Percentiles rank a stretch among this genome's conserved stretches.
Conservation (phyloP, 164 flowering plant species). For the Tetrastigma voinierianum region DNA sequence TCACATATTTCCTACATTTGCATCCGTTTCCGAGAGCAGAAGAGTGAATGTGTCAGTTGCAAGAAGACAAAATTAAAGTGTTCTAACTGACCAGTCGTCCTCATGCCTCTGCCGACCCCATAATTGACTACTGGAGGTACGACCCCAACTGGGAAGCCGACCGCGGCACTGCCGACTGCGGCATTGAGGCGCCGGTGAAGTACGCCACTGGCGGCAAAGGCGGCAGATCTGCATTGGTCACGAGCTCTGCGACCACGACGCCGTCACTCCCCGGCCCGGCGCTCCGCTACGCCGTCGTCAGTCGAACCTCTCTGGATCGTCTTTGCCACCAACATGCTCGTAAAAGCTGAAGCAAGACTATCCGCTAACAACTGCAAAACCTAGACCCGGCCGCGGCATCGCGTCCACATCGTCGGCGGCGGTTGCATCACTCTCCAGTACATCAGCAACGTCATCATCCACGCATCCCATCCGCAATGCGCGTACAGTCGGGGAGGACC, state of each 20-base stretch:
- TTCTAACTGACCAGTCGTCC: slow-evolving; percentile 23
- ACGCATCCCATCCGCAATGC: slow-evolving; percentile 63
- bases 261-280: slow-evolving; percentile 61
- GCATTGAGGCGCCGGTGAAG: slow-evolving; percentile 68
- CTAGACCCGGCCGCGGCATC: slow-evolving; percentile 69
- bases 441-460: slow-evolving; percentile 56
- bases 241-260: slow-evolving; percentile 60
- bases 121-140: slow-evolving; percentile 77
- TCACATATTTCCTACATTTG: too few relatives aligned
- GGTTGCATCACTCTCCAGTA: slow-evolving; percentile 70
- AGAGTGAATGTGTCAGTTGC: slow-evolving; percentile 49
- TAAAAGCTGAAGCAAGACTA: too few relatives aligned
- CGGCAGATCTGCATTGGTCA: slow-evolving; percentile 63
- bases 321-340: slow-evolving; percentile 56
- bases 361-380: slow-evolving; percentile 64
- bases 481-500: slow-evolving; percentile 52
- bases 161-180: slow-evolving; percentile 72
- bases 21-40: slow-evolving; percentile 21
- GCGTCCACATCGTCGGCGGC: slow-evolving; percentile 67
- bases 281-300: slow-evolving; percentile 67
- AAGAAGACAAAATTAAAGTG: slow-evolving; percentile 39
- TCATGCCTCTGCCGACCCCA: slow-evolving; percentile 58
- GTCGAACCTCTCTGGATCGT: slow-evolving; percentile 68
- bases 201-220: slow-evolving; percentile 65
- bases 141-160: slow-evolving; percentile 61